phyloP scores from a whole-genome alignment of 139 green algal genomes.

The Penium margaritaceum region DNA sequence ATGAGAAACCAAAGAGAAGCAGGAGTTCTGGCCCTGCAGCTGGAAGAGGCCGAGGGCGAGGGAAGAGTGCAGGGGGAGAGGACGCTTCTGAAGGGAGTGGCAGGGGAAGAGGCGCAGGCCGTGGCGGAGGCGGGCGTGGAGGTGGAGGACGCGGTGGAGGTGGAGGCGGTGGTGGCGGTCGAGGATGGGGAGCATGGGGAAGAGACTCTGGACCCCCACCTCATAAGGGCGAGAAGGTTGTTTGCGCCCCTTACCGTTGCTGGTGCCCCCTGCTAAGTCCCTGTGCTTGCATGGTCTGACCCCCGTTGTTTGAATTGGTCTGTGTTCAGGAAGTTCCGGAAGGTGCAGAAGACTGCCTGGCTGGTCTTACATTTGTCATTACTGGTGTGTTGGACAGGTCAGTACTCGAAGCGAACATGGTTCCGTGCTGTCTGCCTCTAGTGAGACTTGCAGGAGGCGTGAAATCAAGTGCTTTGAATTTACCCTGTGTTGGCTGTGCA shows the following conservation, averaged over 20 bases:
- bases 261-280: not conserved
- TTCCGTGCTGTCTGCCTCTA: not conserved
- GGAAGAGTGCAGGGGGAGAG: not conserved
- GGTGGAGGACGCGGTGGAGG: slow-evolving; percentile 22
- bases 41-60: not conserved
- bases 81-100: not conserved
- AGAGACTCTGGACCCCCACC: slow-evolving; percentile 25
- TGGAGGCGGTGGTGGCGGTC: slow-evolving; percentile 20
- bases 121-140: not conserved
- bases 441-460: not conserved
- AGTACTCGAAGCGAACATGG: not conserved
- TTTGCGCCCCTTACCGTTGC: not conserved
- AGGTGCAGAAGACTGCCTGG: slow-evolving; percentile 78
- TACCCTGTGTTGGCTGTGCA: slow-evolving; percentile 15
- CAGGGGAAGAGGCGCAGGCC: slow-evolving; percentile 3
- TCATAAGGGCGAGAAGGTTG: slow-evolving; percentile 40
- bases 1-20: too few species aligned
- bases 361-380: slow-evolving; percentile 83
- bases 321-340: slow-evolving; percentile 42
- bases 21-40: not conserved
- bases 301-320: not conserved
- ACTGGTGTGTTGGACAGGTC: slow-evolving; percentile 50
- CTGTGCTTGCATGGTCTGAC: not conserved
- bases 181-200: slow-evolving; percentile 5
- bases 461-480: not conserved